These are phyloP conservation scores for Ascodesmis nigricans DNA, from an alignment of 495 filamentous ascomycete species.

Conservation along the genomic window DNA sequence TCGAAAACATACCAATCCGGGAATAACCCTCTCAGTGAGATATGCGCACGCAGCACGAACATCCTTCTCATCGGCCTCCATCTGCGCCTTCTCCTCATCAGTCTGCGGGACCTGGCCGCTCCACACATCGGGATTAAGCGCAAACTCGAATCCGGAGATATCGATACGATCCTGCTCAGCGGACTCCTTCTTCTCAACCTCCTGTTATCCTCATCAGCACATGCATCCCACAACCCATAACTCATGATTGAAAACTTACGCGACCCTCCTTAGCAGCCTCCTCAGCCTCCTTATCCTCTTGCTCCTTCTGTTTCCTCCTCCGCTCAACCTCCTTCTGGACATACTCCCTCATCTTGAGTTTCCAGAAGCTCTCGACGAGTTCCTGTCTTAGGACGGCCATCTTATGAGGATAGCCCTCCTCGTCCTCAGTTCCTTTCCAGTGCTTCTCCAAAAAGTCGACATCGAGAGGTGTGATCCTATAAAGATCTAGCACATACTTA, in stretches of 20 bases:
- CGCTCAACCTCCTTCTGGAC: constrained; percentile 50
- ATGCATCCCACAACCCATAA: not conserved
- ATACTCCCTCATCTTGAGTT: constrained; percentile 67
- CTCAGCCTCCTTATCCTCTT: constrained; percentile 11
- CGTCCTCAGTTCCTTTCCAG: constrained; percentile 25
- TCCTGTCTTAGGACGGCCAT: constrained; percentile 87
- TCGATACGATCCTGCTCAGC: constrained; percentile 39
- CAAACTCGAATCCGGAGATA: constrained; percentile 63
- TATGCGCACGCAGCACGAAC: constrained; percentile 66
- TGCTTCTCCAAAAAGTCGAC: constrained; percentile 68
- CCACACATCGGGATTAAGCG: constrained; percentile 88
- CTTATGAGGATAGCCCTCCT: constrained; percentile 61
- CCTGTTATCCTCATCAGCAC: constrained; percentile 2
- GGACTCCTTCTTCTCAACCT: constrained; percentile 15
- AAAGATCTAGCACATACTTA: constrained; percentile 92
- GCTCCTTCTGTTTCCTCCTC: constrained; percentile 26
- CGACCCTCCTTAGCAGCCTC: constrained; percentile 11
- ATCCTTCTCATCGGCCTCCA: constrained; percentile 69
- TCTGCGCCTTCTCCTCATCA: constrained; percentile 66
- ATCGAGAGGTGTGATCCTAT: constrained; percentile 83
- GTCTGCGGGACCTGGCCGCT: constrained; percentile 80
- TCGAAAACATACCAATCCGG: constrained; percentile 29
- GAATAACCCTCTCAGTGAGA: constrained; percentile 52
- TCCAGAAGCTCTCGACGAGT: constrained; percentile 64
- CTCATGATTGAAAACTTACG: constrained; percentile 4